Conservation (phyloP, 306 rosid genomes). For the Ochetophila trinervis region DNA sequence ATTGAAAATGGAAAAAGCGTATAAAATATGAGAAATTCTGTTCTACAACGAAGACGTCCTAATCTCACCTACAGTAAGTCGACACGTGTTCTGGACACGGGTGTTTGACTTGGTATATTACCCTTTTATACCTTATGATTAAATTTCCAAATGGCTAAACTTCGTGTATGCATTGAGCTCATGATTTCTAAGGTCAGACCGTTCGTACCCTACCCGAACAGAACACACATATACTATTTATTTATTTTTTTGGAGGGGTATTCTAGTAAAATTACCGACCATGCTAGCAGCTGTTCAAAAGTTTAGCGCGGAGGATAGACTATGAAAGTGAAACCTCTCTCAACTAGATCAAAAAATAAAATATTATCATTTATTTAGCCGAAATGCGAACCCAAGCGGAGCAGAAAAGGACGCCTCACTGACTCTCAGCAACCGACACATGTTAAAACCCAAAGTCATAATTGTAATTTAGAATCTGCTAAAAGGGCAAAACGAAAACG, state of each 20-base stretch:
- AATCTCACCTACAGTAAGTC: background rate
- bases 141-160: background rate
- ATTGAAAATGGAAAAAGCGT: background rate
- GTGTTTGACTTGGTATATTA: background rate
- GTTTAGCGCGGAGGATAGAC: slow-evolving; percentile 30
- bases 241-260: slow-evolving; percentile 2
- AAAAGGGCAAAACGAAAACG: background rate
- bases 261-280: slow-evolving; percentile 29
- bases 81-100: slow-evolving; percentile 6
- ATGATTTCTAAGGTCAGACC: background rate
- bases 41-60: background rate
- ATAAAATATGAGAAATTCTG: background rate
- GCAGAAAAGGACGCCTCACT: slow-evolving; percentile 39
- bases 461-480: background rate
- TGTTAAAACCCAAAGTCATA: background rate
- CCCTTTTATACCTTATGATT: background rate
- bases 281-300: slow-evolving; percentile 29
- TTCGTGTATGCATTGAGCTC: slow-evolving; percentile 20
- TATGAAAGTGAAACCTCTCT: background rate
- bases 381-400: slow-evolving; percentile 1
- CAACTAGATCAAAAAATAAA: background rate
- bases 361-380: slow-evolving; percentile 13
- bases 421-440: slow-evolving; percentile 26
- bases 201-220: background rate
- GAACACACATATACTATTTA: background rate